Evolutionary conservation across 2,329 filamentous ascomycete species (phyloP), one percentile per base, ranked within the genome.

Genomic region (Talaromyces sp.): DNA sequence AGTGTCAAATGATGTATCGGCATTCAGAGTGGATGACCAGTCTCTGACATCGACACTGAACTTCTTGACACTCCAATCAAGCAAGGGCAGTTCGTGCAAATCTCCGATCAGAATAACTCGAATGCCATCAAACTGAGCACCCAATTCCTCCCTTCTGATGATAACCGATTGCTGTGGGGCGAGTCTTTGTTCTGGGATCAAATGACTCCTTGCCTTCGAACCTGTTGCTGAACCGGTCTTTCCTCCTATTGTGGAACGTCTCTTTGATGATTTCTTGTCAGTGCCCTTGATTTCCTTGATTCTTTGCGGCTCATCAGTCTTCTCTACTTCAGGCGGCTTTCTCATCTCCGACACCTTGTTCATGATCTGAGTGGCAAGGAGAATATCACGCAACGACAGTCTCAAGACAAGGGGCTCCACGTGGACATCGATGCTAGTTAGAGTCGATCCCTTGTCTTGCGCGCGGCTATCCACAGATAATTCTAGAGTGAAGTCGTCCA

Each of bases 401-500:
- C 95, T 88, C 10, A 99, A 83, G 58, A 99, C 91, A 29, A 99
- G 84, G 1, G 96, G 95, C 73, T 99, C 94, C 56, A 99, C 84
- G 43, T 96, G 91, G 15, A 97, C 85, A 70, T 92, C 88, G 62
- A 99, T 94, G 69, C 87, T 95, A 2, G 89, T 95, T 40, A 89
- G 72, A 1, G 86, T 84, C 13, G 86, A 85, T 27, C 84, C 83
- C 67, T 82, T 83, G 31, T 85, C 85, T 72, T 89, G 84, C 1
- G 84, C 81, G 47, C 85, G 82, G 69, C 87, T 88, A 72, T 99
- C 94, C 82, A 99, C 88, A 2, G 92, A 95, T 71, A 96, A 84
- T 68, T 95, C 91, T 10, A 98, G 83, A 2, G 93, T 97, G 76
- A 99, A 99, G 77, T 99, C 93, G 74, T 99, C 96, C 36, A 99